phyloP scores from a whole-genome alignment of 768 basidiomycete species.

The Tylopilus felleus region DNA sequence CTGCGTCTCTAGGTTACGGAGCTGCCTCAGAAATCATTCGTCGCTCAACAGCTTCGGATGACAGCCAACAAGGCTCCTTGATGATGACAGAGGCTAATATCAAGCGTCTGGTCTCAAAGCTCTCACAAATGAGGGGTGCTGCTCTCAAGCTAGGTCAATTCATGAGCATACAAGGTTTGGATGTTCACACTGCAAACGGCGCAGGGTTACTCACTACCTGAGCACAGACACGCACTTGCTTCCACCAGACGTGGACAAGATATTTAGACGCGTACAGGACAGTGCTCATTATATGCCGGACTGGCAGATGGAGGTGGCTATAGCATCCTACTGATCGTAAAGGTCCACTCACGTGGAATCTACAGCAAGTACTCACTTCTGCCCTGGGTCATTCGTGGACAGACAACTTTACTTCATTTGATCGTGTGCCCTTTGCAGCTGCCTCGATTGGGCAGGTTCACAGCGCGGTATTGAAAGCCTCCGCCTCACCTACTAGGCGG shows the following conservation, averaged over 20 bases:
- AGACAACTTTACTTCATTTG: constrained; percentile 67
- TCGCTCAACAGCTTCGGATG: constrained; percentile 47
- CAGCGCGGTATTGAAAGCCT: constrained; percentile 55
- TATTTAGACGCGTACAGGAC: constrained; percentile 90
- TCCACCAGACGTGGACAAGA: constrained; percentile 81
- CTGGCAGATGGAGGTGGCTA: constrained; percentile 89
- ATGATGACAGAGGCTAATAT: constrained; percentile 93
- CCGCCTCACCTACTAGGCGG: constrained; percentile 50
- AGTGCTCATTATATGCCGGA: constrained; percentile 98
- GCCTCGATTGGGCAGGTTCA: constrained; percentile 99
- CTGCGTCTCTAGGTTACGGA: constrained; percentile 84
- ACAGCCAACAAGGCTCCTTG: constrained; percentile 43
- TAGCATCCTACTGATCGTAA: background rate
- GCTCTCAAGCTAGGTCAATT: constrained; percentile 97
- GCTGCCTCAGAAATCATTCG: constrained; percentile 85
- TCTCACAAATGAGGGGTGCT: constrained; percentile 95
- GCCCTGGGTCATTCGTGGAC: constrained; percentile 78
- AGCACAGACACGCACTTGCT: constrained; percentile 79
- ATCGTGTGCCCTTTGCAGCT: constrained; percentile 86
- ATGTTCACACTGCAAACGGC: background rate
- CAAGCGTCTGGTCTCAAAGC: constrained; percentile 81
- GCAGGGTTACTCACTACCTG: background rate
- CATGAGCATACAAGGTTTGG: constrained; percentile 87
- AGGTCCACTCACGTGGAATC: background rate
- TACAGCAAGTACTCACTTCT: constrained; percentile 64